Percentiles rank a stretch among this genome's conserved stretches.
Conservation (phyloP, 2,329 filamentous ascomycete genomes). For the Scolecobasidium constrictum region DNA sequence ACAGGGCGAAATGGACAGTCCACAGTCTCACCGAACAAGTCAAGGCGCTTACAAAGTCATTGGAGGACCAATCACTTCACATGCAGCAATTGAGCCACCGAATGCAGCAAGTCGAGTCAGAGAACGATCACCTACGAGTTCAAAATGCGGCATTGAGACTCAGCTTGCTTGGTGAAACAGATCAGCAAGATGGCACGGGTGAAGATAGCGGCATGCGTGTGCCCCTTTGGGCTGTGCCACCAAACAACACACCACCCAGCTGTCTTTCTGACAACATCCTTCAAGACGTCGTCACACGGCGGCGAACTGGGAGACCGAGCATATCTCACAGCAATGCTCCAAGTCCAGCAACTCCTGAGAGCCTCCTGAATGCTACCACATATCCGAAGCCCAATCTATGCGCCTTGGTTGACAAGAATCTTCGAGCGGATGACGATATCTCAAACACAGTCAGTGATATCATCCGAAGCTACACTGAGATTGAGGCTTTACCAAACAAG, state of each 20-base stretch:
- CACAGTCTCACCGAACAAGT: slow-evolving; percentile 17
- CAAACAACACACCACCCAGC: slow-evolving; percentile 15
- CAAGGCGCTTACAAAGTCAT: slow-evolving; percentile 13
- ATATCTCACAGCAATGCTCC: background rate
- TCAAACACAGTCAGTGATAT: slow-evolving; percentile 14
- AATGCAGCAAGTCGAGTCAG: slow-evolving; percentile 14
- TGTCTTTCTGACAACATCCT: slow-evolving; percentile 16
- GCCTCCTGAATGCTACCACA: slow-evolving; percentile 13
- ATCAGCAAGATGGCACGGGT: slow-evolving; percentile 11
- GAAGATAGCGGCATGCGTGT: background rate
- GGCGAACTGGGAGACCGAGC: background rate
- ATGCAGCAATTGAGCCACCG: slow-evolving; percentile 13
- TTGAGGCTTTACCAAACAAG: slow-evolving; percentile 17
- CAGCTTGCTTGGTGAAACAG: slow-evolving; percentile 12
- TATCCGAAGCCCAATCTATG: slow-evolving; percentile 11
- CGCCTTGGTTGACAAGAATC: background rate
- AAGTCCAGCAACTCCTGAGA: slow-evolving; percentile 8
- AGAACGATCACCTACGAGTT: slow-evolving; percentile 16
- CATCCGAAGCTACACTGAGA: slow-evolving; percentile 14
- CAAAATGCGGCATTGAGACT: slow-evolving; percentile 17
- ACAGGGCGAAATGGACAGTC: slow-evolving; percentile 16
- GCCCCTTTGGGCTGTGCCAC: slow-evolving; percentile 14
- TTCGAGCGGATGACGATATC: slow-evolving; percentile 13
- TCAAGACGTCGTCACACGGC: slow-evolving; percentile 12
- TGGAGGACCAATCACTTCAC: slow-evolving; percentile 12